Evolutionary conservation across 257 asterid genomes (phyloP), one percentile per base, ranked within the genome.

Genomic region (Parsonsia alboflavescens): DNA sequence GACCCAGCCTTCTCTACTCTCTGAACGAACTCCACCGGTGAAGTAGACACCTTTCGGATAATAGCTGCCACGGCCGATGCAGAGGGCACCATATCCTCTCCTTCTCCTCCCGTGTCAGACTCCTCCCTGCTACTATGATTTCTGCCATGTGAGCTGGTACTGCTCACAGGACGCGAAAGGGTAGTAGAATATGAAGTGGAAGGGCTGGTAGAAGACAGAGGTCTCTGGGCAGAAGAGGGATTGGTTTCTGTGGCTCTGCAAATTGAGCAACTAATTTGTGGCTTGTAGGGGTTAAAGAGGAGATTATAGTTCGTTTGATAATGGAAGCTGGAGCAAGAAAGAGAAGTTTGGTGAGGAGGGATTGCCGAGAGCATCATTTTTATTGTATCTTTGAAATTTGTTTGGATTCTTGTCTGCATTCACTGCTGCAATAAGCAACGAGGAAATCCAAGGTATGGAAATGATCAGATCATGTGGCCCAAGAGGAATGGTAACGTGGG

Each of bases 1-100:
- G 80, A 63, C 33, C 81, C 79, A 44, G 80, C 82, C 70, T 82
- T 82, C 82, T 91, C 97, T 21, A 89, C 81, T 76, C 86, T 88
- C 82, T 91, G 88, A 61, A 81, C 88, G 79, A 93, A 91, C 66
- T 93, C 97, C 79, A 93, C 98, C 46, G 98, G 97, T n/a, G 97
- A 90, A 33, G 89, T 88, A 53, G 98, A 93, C 0, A 89, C 94
- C 76, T 81, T 84, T 30, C 91, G 88, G 44, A 93, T 81, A 21
- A 89, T 88, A 66, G 89, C 88, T 22, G 90, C 91, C 65, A 93
- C 84, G 44, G 97, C 97, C 22, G 91, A 82, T 16, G 98, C 97
- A 28, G 98, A 93, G 0, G 94, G 71, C 44, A 91, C 91, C 88
- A 87, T 81, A 33, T 85, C 81, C 30, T 72, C 83, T 5, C 76